These are phyloP conservation scores for Nannizziopsis barbatae DNA, from an alignment of 2,329 filamentous ascomycete species.

Conservation along the genomic window DNA sequence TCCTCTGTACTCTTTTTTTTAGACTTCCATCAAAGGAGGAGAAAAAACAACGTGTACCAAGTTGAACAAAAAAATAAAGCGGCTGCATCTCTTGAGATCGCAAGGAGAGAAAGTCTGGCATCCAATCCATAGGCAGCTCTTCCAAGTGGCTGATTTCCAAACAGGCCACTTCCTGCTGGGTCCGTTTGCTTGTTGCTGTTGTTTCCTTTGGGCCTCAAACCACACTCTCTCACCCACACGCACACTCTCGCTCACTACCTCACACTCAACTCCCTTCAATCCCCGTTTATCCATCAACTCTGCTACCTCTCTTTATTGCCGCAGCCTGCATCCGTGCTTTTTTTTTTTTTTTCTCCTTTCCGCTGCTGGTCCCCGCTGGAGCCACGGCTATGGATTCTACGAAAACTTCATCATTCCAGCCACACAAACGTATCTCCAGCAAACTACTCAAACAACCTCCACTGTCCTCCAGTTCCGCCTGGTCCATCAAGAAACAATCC, in stretches of 20 bases:
- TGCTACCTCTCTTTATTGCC: neutral
- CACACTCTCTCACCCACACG: neutral
- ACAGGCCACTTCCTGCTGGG: conserved; percentile 5
- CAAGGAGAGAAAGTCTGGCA: conserved; percentile 1
- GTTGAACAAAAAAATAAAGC: neutral
- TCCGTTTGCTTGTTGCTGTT: neutral
- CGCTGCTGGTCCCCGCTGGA: neutral
- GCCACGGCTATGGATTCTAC: conserved; percentile 14
- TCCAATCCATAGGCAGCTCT: neutral
- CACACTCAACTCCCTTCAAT: neutral
- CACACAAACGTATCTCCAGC: conserved; percentile 26
- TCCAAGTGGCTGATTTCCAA: conserved; percentile 5
- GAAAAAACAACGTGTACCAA: neutral
- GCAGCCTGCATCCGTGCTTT: conserved; percentile 9
- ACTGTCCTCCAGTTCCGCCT: conserved; percentile 27
- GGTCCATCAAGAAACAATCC: conserved; percentile 33
- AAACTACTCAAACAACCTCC: conserved; percentile 38
- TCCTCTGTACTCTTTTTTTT: neutral
- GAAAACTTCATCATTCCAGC: conserved; percentile 11
- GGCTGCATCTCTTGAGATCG: neutral
- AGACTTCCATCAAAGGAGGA: conserved; percentile 5
- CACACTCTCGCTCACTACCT: neutral
- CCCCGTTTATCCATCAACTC: conserved; percentile 4
- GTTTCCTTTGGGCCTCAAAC: conserved; percentile 4
- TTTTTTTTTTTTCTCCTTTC: too few species aligned